Base-by-base conservation (phyloP, 75 land plant species). In the Isoetes taiwanensis region DNA sequence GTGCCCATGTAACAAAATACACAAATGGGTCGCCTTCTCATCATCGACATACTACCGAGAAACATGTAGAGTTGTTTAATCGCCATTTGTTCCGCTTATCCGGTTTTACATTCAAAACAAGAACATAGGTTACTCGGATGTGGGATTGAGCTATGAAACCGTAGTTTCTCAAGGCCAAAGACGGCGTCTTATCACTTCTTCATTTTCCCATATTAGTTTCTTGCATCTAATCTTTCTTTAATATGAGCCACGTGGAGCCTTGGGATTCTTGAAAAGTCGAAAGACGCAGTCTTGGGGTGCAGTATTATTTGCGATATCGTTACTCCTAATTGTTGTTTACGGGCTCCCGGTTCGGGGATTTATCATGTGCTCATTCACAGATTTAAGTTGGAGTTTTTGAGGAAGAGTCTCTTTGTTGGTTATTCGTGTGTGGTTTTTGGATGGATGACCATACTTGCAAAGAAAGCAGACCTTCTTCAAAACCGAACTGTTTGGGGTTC, bases 351-450 rank as follows among this genome's bases (percentile, higher is more conserved):
- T 46, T n/a, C 50, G 50, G 50, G 50, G 6, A 46, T 46, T 8
- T 46, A 46, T 23, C 50, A 46, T 23, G 5, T 46, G 8, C 50
- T 46, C 50, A 46, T 46, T 4, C 50, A 46, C 23, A 5, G 50
- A 5, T 46, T 46, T 23, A 46, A 46, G 12, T 23, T 46, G 50
- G 50, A 46, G 50, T n/a, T 46, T 23, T 46, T 19, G 21, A 46
- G 25, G 50, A 19, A n/a, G 16, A 23, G 16, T 4, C 23, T 23
- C 4, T 16, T 23, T 5, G 50, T 46, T 16, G 50, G 50, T 8
- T 46, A 46, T 23, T 46, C 50, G n/a, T 46, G 50, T n/a, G 50
- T 46, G 6, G 50, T 46, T 16, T 46, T 46, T 23, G 50, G 50
- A 5, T 46, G 50, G 50, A 46, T 46, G 50, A 46, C 50, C 4